Base-by-base conservation (phyloP, 2,329 filamentous ascomycete species). In the Microsporum audouinii region DNA sequence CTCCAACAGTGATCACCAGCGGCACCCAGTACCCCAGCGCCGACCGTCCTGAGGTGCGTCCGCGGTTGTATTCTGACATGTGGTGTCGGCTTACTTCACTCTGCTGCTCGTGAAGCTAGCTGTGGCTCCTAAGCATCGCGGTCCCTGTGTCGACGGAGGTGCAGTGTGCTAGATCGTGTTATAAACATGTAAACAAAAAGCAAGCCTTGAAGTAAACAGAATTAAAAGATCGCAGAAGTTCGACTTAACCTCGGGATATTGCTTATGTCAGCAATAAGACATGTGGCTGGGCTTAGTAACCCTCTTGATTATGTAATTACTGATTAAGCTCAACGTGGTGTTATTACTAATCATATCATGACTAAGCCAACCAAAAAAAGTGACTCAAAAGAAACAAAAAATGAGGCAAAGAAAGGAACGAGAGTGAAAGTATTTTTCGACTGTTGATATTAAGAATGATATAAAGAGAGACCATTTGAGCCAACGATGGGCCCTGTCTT, bases 1-100 rank as follows among this genome's bases (percentile, higher is more conserved):
- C 84, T 55, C 90, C 91, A 62, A 95, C 85, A 57, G 91, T 96
- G 65, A 96, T 76, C 66, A 86, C 87, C 61, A 97, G 81, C 64
- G 92, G 92, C 63, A 96, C 84, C 89, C 91, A 96, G 77, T 95
- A 92, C 70, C 86, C 76, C 65, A 78, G 67, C 39, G 73, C 69
- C 17, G 76, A 76, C 60, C 70, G 68, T 27, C 75, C 73, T 7
- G 70, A 66, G 65, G 70, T 70, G 63, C 73, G 73, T 61, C 71
- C 70, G 63, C 73, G 73, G 66, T 67, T 64, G 61, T 65, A 69
- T 62, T 71, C 73, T 62, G 74, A 75, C 74, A 76, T 76, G 69
- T 53, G 49, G 49, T 27, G 49, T 53, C 49, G 14, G 14, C 12
- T 23, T 31, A 8, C 12, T 53, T 31, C 17, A 23, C 17, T 23